These are phyloP conservation scores for Diaporthe vaccinii DNA, from an alignment of 2,329 filamentous ascomycete species.

Conservation along the genomic window DNA sequence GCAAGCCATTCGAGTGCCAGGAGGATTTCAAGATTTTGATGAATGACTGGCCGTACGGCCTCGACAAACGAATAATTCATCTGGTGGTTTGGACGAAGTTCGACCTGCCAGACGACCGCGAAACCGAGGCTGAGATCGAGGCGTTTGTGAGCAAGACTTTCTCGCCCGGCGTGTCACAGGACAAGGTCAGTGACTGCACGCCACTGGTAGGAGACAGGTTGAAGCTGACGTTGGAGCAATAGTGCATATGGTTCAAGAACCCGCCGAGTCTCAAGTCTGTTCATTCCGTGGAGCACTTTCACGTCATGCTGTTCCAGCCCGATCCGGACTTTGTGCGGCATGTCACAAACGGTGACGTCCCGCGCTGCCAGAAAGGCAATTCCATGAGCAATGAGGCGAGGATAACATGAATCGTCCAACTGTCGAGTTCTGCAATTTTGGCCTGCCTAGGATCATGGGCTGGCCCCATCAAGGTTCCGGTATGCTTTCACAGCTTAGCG, in stretches of 20 bases:
- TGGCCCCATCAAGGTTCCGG: neutral
- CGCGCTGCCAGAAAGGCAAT: slow-evolving; percentile 66
- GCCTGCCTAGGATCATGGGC: slow-evolving; percentile 9
- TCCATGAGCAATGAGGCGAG: neutral
- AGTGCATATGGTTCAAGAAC: slow-evolving; percentile 86
- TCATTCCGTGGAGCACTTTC: slow-evolving; percentile 91
- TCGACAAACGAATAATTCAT: slow-evolving; percentile 83
- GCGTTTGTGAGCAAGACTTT: slow-evolving; percentile 79
- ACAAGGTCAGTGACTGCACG: slow-evolving; percentile 63
- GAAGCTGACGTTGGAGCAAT: slow-evolving; percentile 36
- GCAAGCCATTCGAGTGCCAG: slow-evolving; percentile 57
- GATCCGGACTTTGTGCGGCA: slow-evolving; percentile 76
- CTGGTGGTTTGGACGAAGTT: slow-evolving; percentile 96
- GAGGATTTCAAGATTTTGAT: slow-evolving; percentile 80
- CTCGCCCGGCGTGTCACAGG: slow-evolving; percentile 61
- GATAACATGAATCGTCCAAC: neutral
- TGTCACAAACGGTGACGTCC: slow-evolving; percentile 81
- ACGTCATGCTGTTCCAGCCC: slow-evolving; percentile 89
- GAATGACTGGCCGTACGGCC: slow-evolving; percentile 96
- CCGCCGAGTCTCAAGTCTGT: slow-evolving; percentile 89
- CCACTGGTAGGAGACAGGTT: neutral
- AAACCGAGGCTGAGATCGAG: slow-evolving; percentile 75
- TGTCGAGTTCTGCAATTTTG: neutral
- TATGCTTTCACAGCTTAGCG: slow-evolving; percentile 6
- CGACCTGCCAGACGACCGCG: slow-evolving; percentile 75